phyloP scores from a whole-genome alignment of 306 rosid species.

The Rosa persica region DNA sequence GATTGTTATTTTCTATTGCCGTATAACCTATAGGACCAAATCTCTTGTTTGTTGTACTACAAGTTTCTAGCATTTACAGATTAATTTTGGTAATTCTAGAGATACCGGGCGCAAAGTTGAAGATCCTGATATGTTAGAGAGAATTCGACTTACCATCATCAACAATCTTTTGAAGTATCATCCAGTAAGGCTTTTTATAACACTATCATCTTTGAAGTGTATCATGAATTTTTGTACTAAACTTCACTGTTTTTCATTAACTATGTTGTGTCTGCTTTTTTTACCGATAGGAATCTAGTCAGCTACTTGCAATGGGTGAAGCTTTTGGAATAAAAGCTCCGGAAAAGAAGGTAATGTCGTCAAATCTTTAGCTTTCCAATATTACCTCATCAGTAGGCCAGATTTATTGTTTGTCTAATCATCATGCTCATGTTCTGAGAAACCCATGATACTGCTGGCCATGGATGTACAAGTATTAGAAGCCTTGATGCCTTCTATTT shows the following conservation, averaged over 20 bases:
- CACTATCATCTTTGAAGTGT: slow-evolving; percentile 19
- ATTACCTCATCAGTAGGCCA: not conserved
- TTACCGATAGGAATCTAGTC: slow-evolving; percentile 75
- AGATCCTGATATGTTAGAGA: slow-evolving; percentile 91
- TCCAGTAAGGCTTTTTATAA: slow-evolving; percentile 62
- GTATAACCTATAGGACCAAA: not conserved
- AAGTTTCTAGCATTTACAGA: slow-evolving; percentile 25
- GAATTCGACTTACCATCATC: slow-evolving; percentile 91
- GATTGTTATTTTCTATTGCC: not conserved
- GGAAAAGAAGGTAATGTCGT: slow-evolving; percentile 64
- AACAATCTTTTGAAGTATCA: slow-evolving; percentile 88
- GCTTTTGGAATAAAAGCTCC: slow-evolving; percentile 95
- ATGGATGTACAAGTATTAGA: not conserved
- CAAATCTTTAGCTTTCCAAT: slow-evolving; percentile 23
- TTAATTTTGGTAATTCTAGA: slow-evolving; percentile 46
- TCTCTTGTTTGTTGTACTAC: slow-evolving; percentile 16
- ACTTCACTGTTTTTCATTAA: not conserved
- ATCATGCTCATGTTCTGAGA: not conserved
- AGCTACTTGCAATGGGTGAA: slow-evolving; percentile 87
- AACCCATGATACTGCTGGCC: not conserved
- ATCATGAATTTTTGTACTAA: slow-evolving; percentile 12
- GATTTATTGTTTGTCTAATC: not conserved
- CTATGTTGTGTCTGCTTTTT: slow-evolving; percentile 21
- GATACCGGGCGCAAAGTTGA: slow-evolving; percentile 96
- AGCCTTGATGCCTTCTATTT: not conserved